Percentiles rank a stretch among this genome's conserved stretches.
phyloP scores from a whole-genome alignment of 805 yeast genomes.

The Suhomyces pyralidae region DNA sequence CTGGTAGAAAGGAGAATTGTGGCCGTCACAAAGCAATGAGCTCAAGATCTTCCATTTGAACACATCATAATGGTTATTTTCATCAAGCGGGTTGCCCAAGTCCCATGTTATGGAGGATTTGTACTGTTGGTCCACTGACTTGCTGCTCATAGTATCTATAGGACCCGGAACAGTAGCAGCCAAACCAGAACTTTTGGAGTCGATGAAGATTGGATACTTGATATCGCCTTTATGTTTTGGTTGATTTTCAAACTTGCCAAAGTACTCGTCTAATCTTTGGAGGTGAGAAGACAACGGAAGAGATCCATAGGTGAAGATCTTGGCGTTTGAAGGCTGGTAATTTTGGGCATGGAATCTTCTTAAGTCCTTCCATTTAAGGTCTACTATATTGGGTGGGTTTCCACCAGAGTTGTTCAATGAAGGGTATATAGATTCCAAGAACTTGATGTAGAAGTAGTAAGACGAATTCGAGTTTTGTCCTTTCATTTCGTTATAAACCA shows the following conservation, averaged over 20 bases:
- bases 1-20: constrained; percentile 85
- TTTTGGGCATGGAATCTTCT: constrained; percentile 68
- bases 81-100: constrained; percentile 65
- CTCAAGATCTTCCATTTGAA: constrained; percentile 71
- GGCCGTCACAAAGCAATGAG: constrained; percentile 80
- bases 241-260: constrained; percentile 52
- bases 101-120: constrained; percentile 88
- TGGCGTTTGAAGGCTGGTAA: constrained; percentile 90
- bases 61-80: constrained; percentile 53
- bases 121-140: constrained; percentile 69
- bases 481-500: constrained; percentile 97
- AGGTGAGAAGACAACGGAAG: constrained; percentile 63
- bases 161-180: constrained; percentile 59
- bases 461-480: constrained; percentile 91
- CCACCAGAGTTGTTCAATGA: constrained; percentile 90
- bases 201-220: constrained; percentile 49
- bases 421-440: constrained; percentile 80
- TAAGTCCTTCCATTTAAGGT: constrained; percentile 69
- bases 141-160: constrained; percentile 50
- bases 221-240: constrained; percentile 18
- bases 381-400: constrained; percentile 79
- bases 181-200: neutral
- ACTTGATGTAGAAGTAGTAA: constrained; percentile 79
- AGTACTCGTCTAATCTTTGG: constrained; percentile 50
- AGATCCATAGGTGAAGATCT: constrained; percentile 84